Conservation (phyloP, 2,329 filamentous ascomycete genomes). For the Leptographium wingfieldii region DNA sequence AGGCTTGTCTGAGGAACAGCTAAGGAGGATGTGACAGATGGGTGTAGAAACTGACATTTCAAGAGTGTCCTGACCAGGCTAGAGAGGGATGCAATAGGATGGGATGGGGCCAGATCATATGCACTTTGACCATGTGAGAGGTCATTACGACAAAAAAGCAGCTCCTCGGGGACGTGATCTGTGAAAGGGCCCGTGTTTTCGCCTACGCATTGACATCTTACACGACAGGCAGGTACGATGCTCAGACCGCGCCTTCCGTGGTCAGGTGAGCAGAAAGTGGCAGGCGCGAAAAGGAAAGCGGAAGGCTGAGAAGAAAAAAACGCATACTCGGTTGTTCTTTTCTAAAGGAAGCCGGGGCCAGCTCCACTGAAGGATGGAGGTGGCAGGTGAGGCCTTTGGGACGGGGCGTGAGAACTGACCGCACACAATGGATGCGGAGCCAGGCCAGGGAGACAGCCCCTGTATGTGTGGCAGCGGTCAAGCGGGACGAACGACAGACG, state of each 20-base stretch:
- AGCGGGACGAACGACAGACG: no score
- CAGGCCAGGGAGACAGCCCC: no score
- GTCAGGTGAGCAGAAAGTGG: background rate
- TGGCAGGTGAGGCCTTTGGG: background rate
- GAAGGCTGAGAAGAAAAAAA: background rate
- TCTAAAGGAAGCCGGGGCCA: background rate
- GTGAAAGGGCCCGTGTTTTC: background rate
- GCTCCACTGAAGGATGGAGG: background rate
- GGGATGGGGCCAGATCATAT: background rate
- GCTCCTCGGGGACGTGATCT: background rate
- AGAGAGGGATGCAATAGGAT: no score
- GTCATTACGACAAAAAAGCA: background rate
- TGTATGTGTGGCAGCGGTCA: no score
- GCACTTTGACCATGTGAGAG: background rate
- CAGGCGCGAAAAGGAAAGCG: background rate
- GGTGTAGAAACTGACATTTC: background rate
- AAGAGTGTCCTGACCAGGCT: no score
- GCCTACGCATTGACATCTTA: background rate
- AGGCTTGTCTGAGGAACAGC: background rate
- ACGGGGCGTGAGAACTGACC: background rate
- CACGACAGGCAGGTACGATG: background rate
- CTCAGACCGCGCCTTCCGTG: background rate
- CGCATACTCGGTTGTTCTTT: background rate
- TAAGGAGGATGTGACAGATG: background rate
- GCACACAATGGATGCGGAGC: no score